Conservation (phyloP, 805 yeast genomes). For the Ascoidea tarda region DNA sequence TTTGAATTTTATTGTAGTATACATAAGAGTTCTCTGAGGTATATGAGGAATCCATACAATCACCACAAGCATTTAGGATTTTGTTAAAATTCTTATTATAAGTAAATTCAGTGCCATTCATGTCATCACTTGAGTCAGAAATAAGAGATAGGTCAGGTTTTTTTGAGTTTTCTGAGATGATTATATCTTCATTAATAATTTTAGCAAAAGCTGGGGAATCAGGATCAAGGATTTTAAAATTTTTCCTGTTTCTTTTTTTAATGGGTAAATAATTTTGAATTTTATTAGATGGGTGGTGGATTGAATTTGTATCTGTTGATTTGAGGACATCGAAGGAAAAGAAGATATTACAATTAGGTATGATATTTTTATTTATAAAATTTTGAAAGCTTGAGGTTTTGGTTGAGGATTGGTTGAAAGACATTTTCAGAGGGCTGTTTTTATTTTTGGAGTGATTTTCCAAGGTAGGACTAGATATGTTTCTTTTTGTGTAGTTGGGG, state of each 20-base stretch:
- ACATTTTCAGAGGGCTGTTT: background rate
- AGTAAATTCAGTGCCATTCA: background rate
- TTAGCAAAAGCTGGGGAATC: background rate
- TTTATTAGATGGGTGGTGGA: background rate
- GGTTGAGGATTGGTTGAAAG: background rate
- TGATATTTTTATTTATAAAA: conserved; percentile 6
- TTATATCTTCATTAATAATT: background rate
- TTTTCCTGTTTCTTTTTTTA: background rate
- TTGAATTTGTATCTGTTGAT: background rate
- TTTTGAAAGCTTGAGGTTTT: too few relatives aligned
- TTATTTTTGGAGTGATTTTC: background rate
- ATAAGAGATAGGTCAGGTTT: background rate
- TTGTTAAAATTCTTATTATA: too few relatives aligned
- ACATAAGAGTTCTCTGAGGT: background rate
- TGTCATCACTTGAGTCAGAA: background rate
- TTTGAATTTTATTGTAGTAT: background rate
- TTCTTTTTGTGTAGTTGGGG: too few relatives aligned
- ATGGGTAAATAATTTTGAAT: background rate
- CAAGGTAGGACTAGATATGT: too few relatives aligned
- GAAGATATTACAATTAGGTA: conserved; percentile 9
- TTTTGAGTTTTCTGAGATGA: background rate
- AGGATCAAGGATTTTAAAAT: too few relatives aligned
- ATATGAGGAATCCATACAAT: background rate
- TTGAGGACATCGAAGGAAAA: conserved; percentile 6
- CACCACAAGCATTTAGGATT: background rate